These are phyloP conservation scores for Parathielavia appendiculata DNA, from an alignment of 495 filamentous ascomycete species.

Conservation along the genomic window DNA sequence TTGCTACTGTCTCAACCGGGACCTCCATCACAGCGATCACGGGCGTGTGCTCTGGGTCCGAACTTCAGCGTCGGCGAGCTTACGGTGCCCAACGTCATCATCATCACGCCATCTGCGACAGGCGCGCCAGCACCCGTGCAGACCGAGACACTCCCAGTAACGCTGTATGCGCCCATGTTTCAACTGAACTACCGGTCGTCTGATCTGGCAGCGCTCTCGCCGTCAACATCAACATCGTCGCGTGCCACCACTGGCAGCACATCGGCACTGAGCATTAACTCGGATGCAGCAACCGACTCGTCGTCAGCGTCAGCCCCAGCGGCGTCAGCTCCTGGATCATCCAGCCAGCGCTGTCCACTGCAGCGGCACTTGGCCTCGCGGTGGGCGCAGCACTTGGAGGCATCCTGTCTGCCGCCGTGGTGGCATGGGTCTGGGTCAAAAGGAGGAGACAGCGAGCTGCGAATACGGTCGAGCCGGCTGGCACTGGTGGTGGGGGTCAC, in stretches of 20 bases:
- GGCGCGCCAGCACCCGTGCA: background rate
- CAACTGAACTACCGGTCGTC: constrained; percentile 9
- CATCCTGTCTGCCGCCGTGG: background rate
- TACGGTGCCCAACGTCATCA: background rate
- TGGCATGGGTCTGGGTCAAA: too few species aligned
- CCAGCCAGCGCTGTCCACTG: background rate
- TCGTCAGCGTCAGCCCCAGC: background rate
- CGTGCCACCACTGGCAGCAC: background rate
- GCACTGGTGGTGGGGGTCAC: too few species aligned
- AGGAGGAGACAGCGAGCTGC: too few species aligned
- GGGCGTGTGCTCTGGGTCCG: background rate
- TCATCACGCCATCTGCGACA: background rate
- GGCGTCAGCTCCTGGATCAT: background rate
- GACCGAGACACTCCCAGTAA: background rate
- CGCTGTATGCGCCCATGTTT: constrained; percentile 6
- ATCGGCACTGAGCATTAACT: background rate
- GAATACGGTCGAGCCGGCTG: too few species aligned
- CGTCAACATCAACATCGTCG: background rate
- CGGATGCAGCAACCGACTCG: background rate
- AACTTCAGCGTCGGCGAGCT: background rate
- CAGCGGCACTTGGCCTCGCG: background rate
- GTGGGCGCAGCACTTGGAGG: constrained; percentile 2
- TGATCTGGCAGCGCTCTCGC: background rate
- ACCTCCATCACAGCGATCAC: background rate
- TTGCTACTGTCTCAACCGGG: background rate